Conservation (phyloP, 2,329 filamentous ascomycete species). For the Sporothrix globosa region DNA sequence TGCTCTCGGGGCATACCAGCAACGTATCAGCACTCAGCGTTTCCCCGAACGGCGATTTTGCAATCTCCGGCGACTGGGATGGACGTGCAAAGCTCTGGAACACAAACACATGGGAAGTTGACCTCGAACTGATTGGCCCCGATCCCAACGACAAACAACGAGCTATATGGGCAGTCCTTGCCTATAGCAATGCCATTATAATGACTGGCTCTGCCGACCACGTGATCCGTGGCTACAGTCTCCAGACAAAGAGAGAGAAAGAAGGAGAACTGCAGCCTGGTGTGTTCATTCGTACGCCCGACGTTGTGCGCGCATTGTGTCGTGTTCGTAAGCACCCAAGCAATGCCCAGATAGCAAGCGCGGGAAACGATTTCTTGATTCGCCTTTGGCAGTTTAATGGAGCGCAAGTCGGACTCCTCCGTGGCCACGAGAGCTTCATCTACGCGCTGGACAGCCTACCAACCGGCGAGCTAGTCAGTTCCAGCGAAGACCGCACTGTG, state of each 20-base stretch:
- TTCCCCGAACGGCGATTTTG: slow-evolving; percentile 68
- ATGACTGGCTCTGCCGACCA: slow-evolving; percentile 94
- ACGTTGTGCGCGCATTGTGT: slow-evolving; percentile 87
- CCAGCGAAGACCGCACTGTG: slow-evolving; percentile 92
- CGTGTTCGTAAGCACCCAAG: slow-evolving; percentile 74
- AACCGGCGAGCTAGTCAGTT: slow-evolving; percentile 84
- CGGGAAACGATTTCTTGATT: slow-evolving; percentile 89
- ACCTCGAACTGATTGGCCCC: slow-evolving; percentile 66
- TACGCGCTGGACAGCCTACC: slow-evolving; percentile 80
- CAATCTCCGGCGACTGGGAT: slow-evolving; percentile 96
- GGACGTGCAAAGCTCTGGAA: slow-evolving; percentile 83
- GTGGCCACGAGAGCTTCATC: slow-evolving; percentile 92
- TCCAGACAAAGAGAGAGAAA: slow-evolving; percentile 57
- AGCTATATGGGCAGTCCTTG: slow-evolving; percentile 89
- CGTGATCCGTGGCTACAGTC: slow-evolving; percentile 80
- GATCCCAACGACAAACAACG: slow-evolving; percentile 42
- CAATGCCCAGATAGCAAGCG: slow-evolving; percentile 90
- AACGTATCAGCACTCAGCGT: slow-evolving; percentile 89
- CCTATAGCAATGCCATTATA: slow-evolving; percentile 76
- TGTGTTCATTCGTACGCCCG: slow-evolving; percentile 66
- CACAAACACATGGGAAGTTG: slow-evolving; percentile 80
- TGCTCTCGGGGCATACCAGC: slow-evolving; percentile 81
- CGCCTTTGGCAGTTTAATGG: slow-evolving; percentile 85
- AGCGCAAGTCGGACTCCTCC: slow-evolving; percentile 72
- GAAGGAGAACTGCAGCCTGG: slow-evolving; percentile 56